These are phyloP conservation scores for Capillidium rhysosporum DNA, from an alignment of 371 early-diverging fungal species.

Conservation along the genomic window DNA sequence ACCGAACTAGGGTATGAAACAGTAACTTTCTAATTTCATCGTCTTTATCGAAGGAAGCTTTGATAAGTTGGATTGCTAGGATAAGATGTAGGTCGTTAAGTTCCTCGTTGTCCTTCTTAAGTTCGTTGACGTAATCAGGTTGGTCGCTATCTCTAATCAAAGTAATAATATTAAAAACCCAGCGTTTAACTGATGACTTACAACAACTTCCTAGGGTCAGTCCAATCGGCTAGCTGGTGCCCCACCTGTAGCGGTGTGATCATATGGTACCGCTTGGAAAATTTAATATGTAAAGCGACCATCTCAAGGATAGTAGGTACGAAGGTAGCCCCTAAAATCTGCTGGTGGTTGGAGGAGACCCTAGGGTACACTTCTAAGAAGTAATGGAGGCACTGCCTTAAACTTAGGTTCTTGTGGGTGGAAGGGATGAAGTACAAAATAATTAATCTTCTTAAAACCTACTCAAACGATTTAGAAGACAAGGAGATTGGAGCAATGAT, in stretches of 20 bases:
- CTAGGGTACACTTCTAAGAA: conserved; percentile 68
- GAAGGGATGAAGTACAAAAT: conserved; percentile 58
- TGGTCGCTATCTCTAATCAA: neutral
- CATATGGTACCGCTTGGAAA: conserved; percentile 21
- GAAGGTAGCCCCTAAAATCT: no score
- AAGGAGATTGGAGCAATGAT: neutral
- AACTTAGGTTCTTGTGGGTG: conserved; percentile 30
- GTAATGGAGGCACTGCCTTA: conserved; percentile 64
- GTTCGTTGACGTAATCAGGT: neutral
- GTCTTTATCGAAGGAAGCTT: conserved; percentile 6
- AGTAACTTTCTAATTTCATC: neutral
- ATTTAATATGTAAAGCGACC: conserved; percentile 14
- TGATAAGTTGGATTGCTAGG: conserved; percentile 19
- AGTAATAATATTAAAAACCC: neutral
- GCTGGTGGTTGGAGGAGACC: conserved; percentile 16
- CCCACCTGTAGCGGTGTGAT: conserved; percentile 25
- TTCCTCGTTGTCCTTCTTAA: conserved; percentile 7
- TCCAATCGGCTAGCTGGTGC: conserved; percentile 35
- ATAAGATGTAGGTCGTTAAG: conserved; percentile 16
- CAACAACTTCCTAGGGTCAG: conserved; percentile 26
- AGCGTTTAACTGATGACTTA: conserved; percentile 9
- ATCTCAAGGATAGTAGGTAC: conserved; percentile 15
- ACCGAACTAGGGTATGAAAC: neutral
- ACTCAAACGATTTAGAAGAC: neutral
- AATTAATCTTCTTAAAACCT: conserved; percentile 45